Percentiles rank a stretch among this genome's conserved stretches.
These are phyloP conservation scores for Coemansia sp. DNA, from an alignment of 192 early-diverging fungal species.

Conservation along the genomic window DNA sequence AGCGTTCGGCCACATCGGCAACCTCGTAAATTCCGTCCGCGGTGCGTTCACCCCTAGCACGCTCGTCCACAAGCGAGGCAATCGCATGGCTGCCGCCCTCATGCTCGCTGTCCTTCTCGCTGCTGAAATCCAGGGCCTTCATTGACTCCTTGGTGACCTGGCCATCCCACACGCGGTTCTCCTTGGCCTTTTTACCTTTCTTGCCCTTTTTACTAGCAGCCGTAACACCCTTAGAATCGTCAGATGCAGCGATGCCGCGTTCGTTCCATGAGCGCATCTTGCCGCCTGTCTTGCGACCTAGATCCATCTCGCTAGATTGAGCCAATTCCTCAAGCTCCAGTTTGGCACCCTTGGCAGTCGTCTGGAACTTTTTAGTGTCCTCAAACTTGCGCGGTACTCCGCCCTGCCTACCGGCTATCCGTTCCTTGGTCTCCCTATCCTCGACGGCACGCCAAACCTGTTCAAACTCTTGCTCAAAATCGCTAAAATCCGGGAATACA, in stretches of 20 bases:
- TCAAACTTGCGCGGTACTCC: constrained; percentile 78
- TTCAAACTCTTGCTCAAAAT: constrained; percentile 76
- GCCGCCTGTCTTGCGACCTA: constrained; percentile 10
- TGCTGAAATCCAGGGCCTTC: constrained; percentile 55
- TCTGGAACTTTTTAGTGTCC: constrained; percentile 75
- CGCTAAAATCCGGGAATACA: constrained; percentile 41
- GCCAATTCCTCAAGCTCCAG: constrained; percentile 53
- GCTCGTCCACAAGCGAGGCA: constrained; percentile 61
- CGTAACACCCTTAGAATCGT: constrained; percentile 14
- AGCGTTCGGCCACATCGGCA: constrained; percentile 65
- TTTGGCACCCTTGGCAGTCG: constrained; percentile 64
- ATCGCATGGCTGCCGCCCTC: constrained; percentile 17
- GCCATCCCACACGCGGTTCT: constrained; percentile 80
- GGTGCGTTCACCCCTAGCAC: constrained; percentile 64
- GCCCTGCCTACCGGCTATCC: constrained; percentile 46
- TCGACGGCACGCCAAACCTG: constrained; percentile 69
- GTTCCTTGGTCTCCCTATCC: constrained; percentile 59
- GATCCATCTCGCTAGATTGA: constrained; percentile 32
- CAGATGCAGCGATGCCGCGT: constrained; percentile 13
- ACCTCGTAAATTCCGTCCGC: constrained; percentile 80
- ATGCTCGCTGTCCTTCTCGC: constrained; percentile 14
- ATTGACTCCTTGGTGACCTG: constrained; percentile 51
- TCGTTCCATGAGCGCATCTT: constrained; percentile 50
- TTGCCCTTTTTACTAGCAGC: constrained; percentile 45
- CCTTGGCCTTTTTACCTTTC: constrained; percentile 60